Percentiles rank a stretch among this genome's conserved stretches.
Conservation (phyloP, 192 early-diverging fungal genomes). For the Piromyces finnis region DNA sequence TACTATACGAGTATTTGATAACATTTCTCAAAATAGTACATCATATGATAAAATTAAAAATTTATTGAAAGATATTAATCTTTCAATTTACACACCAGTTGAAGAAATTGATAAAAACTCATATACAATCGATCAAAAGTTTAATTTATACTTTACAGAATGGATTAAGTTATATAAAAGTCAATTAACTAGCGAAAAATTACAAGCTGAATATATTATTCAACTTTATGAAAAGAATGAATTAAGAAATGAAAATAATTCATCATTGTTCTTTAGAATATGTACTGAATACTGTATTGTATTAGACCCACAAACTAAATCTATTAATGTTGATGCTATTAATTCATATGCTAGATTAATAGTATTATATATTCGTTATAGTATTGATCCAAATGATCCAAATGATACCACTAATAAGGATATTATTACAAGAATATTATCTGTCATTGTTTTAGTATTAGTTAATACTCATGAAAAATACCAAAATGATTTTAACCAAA, state of each 20-base stretch:
- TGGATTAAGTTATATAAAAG: conserved; percentile 64
- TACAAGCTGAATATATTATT: conserved; percentile 38
- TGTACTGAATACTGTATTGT: conserved; percentile 66
- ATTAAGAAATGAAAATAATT: conserved; percentile 52
- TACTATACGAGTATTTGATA: conserved; percentile 55
- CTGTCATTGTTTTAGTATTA: conserved; percentile 67
- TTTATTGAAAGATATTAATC: conserved; percentile 23
- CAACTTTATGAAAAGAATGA: conserved; percentile 61
- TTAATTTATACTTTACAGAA: conserved; percentile 52
- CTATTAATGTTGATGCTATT: conserved; percentile 52
- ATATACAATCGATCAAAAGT: conserved; percentile 19
- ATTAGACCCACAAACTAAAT: conserved; percentile 7
- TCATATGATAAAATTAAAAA: conserved; percentile 25
- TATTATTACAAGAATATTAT: conserved; percentile 55
- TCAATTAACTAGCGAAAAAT: conserved; percentile 50
- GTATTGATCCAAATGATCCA: conserved; percentile 27
- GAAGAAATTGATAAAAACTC: not conserved
- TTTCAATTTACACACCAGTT: conserved; percentile 16
- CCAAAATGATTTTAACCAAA: conserved; percentile 66
- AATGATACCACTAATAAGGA: conserved; percentile 24
- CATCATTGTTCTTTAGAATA: conserved; percentile 77
- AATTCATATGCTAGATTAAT: conserved; percentile 86
- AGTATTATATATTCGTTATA: conserved; percentile 60
- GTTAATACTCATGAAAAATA: conserved; percentile 69
- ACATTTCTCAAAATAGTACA: conserved; percentile 41